Conservation (phyloP, 306 rosid genomes). For the Ochetophila trinervis region DNA sequence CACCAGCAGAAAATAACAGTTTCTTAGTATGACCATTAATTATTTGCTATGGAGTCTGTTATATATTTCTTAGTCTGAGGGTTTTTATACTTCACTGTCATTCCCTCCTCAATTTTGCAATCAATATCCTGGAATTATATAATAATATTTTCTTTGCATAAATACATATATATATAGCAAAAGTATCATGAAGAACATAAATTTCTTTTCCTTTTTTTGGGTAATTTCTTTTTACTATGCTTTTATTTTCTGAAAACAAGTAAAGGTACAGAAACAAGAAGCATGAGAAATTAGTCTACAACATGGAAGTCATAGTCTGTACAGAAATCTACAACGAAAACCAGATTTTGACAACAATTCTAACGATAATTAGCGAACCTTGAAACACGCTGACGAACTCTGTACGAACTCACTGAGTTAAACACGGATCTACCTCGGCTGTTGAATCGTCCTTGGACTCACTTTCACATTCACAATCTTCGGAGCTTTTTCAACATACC, state of each 20-base stretch:
- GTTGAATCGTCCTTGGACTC: constrained; percentile 82
- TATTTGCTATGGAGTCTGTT: too few relatives aligned
- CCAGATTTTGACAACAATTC: too few relatives aligned
- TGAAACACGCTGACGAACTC: neutral
- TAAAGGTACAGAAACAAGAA: constrained; percentile 1
- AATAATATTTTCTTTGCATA: neutral
- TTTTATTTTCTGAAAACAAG: neutral
- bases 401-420: constrained; percentile 1
- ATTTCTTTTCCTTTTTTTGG: neutral
- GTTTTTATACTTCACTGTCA: neutral
- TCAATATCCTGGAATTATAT: neutral
- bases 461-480: constrained; percentile 59
- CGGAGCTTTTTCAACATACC: constrained; percentile 56
- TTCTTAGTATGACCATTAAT: too few relatives aligned
- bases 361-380: neutral
- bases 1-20: too few relatives aligned
- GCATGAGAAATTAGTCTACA: neutral
- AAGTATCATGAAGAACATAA: neutral
- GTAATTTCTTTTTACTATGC: neutral
- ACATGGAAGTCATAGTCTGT: neutral
- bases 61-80: neutral
- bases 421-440: constrained; percentile 63
- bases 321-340: constrained; percentile 2
- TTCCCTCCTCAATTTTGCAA: constrained; percentile 9
- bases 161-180: too few relatives aligned